Base-by-base conservation (phyloP, 768 basidiomycete species). In the Trametes cubensis region DNA sequence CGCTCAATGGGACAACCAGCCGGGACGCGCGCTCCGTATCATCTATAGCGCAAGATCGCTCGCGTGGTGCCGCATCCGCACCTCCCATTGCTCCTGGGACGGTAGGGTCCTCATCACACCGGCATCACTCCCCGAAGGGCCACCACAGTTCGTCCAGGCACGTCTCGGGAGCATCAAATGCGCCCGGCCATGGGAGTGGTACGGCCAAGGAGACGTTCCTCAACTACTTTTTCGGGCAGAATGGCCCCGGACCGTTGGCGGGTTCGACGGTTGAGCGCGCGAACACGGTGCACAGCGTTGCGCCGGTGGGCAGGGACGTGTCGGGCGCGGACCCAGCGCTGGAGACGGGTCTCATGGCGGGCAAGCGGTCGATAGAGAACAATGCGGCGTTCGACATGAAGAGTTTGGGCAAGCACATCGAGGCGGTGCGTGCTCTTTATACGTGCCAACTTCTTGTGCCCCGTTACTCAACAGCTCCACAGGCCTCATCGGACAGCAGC, bases 311-410 rank as follows among this genome's bases (percentile, higher is more conserved):
- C 13, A 76, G 88, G 51, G 90, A 92, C 65, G 67, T 89, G 40
- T 86, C 85, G 14, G 83, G 79, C 3, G 72, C 75, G 10, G 87
- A 89, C 52, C 70, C 76, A 17, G 66, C 77, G 38, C 73, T 85
- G 48, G 80, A 82, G 34, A 76, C 82, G 15, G 89, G 90, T 4
- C 71, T 91, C 26, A 81, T 90, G 83, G 84, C 84, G 20, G 83
- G 85, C 15, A 88, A 85, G 76, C 77, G 83, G 53, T 78, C 80
- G 13, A 72, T 91, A 51, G 92, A 95, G 50, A 90, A 80, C 72
- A 90, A 82, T 68, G 90, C 95, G 58, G 95, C 92, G 49, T 98
- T 87, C 74, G 97, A 98, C 73, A 99, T 99, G 97, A 98, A 94
- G 82, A 97, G 94, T 71, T 80, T 98, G 55, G 94, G 95, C 45